A percentile compares a stretch with the other conserved stretches of the same genome.
Evolutionary conservation across 441 rosid species (phyloP).

Genomic region (Breynia disticha): DNA sequence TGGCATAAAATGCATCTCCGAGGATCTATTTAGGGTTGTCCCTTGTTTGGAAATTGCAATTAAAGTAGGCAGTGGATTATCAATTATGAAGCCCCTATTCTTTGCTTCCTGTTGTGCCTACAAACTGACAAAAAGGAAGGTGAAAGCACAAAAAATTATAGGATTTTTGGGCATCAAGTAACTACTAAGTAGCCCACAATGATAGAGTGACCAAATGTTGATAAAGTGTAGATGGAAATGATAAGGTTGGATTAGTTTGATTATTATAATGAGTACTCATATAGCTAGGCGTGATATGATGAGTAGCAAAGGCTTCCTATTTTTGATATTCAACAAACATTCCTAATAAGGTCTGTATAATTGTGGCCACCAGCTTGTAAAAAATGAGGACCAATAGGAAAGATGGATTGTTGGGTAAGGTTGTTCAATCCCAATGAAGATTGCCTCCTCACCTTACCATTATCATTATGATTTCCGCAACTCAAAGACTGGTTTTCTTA

Average conservation of each 20-base stretch:
- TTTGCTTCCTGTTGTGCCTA: constrained; percentile 36
- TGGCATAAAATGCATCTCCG: no score
- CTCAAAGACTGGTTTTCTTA: no score
- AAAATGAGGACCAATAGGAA: no score
- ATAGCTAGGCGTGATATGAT: no score
- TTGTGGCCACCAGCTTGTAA: no score
- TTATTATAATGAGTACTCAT: background rate
- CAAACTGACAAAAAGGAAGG: constrained; percentile 30
- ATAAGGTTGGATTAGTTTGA: constrained; percentile 16
- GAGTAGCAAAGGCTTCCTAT: no score
- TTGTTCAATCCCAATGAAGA: no score
- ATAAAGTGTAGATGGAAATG: constrained; percentile 11
- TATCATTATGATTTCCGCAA: no score
- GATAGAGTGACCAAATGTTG: background rate
- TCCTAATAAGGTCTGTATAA: no score
- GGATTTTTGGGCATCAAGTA: constrained; percentile 12
- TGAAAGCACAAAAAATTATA: background rate
- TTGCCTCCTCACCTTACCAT: no score
- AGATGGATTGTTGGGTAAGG: no score
- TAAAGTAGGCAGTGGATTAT: constrained; percentile 8
- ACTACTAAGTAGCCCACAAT: constrained; percentile 1
- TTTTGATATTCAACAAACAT: no score
- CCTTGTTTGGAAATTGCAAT: background rate
- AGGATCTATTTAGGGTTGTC: background rate
- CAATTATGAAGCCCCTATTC: constrained; percentile 7